Conservation (phyloP, 108 stramenopile species). For the Pseudonitzschia delicatissima region DNA sequence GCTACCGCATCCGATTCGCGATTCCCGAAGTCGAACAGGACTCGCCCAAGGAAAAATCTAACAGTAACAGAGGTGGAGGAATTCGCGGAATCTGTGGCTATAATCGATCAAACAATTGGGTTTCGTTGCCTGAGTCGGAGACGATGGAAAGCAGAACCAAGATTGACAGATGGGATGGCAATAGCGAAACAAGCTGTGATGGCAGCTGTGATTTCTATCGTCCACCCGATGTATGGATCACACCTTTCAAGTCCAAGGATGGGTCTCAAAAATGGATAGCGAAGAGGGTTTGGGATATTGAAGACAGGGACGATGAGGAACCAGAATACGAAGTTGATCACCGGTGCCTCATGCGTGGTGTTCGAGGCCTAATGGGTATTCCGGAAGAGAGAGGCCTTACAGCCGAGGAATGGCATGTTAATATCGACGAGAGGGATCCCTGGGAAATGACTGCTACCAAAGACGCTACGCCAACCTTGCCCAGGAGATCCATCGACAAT, state of each 20-base stretch:
- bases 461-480: background rate
- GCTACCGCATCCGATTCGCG: slow-evolving; percentile 10
- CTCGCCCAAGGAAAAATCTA: background rate
- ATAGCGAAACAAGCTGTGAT: background rate
- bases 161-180: background rate
- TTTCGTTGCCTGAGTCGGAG: background rate
- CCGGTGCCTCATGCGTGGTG: background rate
- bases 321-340: slow-evolving; percentile 14
- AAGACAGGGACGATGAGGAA: slow-evolving; percentile 2
- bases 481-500: background rate
- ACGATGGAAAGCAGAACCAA: background rate
- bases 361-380: background rate
- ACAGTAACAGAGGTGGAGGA: background rate
- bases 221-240: slow-evolving; percentile 16
- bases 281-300: slow-evolving; percentile 14
- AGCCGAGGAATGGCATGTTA: no score
- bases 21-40: background rate
- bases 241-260: background rate
- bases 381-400: no score
- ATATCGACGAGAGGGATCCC: background rate
- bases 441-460: background rate
- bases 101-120: background rate
- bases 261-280: slow-evolving; percentile 2
- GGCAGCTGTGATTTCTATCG: background rate
- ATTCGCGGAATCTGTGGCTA: background rate